Conservation (phyloP, 1,139 yeast genomes). For the Debaryomycetaceae sp. region DNA sequence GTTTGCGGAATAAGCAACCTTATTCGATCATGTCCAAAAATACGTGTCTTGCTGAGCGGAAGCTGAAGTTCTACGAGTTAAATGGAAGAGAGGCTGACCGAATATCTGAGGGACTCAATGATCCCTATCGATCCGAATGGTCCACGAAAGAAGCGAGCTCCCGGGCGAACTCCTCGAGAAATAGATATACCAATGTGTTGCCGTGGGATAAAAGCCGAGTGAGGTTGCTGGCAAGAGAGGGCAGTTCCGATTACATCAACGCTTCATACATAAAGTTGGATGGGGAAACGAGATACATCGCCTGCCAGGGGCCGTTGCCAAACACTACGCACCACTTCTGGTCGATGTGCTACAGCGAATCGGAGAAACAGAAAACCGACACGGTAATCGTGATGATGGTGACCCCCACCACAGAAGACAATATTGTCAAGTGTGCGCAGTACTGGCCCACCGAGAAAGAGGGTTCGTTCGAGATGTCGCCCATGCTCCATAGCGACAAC, state of each 20-base stretch:
- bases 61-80: conserved; percentile 11
- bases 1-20: too few relatives aligned
- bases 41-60: conserved; percentile 6
- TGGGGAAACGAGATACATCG: conserved; percentile 26
- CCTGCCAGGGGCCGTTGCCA: conserved; percentile 60
- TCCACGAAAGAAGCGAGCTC: conserved; percentile 17
- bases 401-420: conserved; percentile 68
- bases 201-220: conserved; percentile 43
- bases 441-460: conserved; percentile 61
- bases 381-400: conserved; percentile 75
- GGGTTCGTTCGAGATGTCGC: conserved; percentile 18
- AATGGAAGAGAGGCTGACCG: conserved; percentile 15
- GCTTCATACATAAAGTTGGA: conserved; percentile 33
- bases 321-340: conserved; percentile 70
- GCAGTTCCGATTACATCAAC: conserved; percentile 35
- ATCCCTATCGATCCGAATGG: conserved; percentile 19
- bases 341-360: conserved; percentile 70
- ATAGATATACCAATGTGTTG: conserved; percentile 40
- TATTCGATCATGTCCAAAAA: too few relatives aligned
- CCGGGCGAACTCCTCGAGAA: conserved; percentile 20
- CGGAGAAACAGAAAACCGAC: conserved; percentile 30
- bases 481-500: conserved; percentile 17
- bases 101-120: conserved; percentile 13
- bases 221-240: conserved; percentile 17
- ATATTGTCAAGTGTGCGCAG: conserved; percentile 60